Base-by-base conservation (phyloP, 2,329 filamentous ascomycete species). In the Colletotrichum sp. region DNA sequence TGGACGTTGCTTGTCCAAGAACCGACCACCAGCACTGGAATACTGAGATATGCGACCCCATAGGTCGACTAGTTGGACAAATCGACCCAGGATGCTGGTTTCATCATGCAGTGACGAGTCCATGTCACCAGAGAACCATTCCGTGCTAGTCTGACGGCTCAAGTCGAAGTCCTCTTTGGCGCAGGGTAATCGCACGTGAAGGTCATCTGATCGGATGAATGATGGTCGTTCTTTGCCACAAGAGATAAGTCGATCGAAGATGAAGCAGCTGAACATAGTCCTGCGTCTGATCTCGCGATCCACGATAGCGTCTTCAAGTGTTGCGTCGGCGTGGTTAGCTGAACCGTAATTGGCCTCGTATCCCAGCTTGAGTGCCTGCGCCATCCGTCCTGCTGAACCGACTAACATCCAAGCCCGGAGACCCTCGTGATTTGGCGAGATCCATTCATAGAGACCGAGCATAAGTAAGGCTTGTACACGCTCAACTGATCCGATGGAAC, bases 201-300 rank as follows among this genome's bases (percentile, higher is more conserved):
- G 82, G 72, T 93, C 91, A 6, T 91, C 87, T 1, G 90, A 85
- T 52, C 88, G 87, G 62, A 95, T 88, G 79, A 91, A 91, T 12
- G 89, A 88, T 2, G 90, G 88, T n/a, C 92, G 88, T 69, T 91
- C 89, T 77, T 90, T 91, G n/a, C 93, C 93, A 78, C 90, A 92
- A 57, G 92, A 90, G 24, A 95, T 85, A 82, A 94, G 91, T 6
- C 93, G 90, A 81, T 95, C 94, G 79, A 95, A 87, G 69, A 95
- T 92, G 75, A 94, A 92, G 80, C 93, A 94, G 79, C 93, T 94
- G 86, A 93, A 95, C 86, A 95, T 94, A 1, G 93, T 94, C 12
- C 94, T 89, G 34, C 94, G 88, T 75, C 89, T 87, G 13, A 93
- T 89, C 82, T 95, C 94, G 74, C 90, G 79, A 69, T 77, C 72